Evolutionary conservation across 2,329 filamentous ascomycete species (phyloP).

Genomic region (Xylariaceae sp.): DNA sequence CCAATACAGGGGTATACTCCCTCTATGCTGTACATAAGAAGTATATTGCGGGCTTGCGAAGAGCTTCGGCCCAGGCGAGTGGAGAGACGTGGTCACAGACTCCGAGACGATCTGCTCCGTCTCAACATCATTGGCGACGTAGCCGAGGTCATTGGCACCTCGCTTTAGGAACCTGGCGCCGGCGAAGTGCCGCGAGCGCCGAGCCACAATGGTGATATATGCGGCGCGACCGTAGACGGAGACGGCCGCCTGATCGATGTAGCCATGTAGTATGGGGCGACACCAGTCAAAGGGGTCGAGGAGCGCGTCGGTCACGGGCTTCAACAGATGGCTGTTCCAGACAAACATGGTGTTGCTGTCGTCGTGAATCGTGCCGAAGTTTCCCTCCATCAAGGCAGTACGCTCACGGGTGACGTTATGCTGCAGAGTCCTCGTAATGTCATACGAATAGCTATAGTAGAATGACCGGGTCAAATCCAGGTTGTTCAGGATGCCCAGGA

Average conservation of each 20-base stretch:
- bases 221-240: conserved; percentile 84
- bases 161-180: conserved; percentile 92
- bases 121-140: conserved; percentile 97
- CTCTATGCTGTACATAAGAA: conserved; percentile 93
- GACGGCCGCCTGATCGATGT: conserved; percentile 84
- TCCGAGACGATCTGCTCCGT: conserved; percentile 98
- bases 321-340: conserved; percentile 88
- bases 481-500: conserved; percentile 83
- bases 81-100: conserved; percentile 89
- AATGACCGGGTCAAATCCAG: conserved; percentile 88
- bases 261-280: conserved; percentile 90
- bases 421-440: conserved; percentile 88
- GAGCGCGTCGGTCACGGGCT: conserved; percentile 65
- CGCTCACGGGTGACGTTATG: conserved; percentile 85
- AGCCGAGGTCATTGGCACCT: conserved; percentile 88
- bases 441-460: conserved; percentile 98
- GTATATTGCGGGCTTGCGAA: conserved; percentile 90
- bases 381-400: conserved; percentile 61
- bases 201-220: conserved; percentile 89
- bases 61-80: conserved; percentile 78
- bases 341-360: conserved; percentile 95
- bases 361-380: conserved; percentile 51
- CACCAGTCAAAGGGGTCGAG: conserved; percentile 93
- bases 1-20: conserved; percentile 96
- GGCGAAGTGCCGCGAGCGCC: conserved; percentile 88